Evolutionary conservation across 805 yeast species (phyloP).

Genomic region (Starmerella cellae): DNA sequence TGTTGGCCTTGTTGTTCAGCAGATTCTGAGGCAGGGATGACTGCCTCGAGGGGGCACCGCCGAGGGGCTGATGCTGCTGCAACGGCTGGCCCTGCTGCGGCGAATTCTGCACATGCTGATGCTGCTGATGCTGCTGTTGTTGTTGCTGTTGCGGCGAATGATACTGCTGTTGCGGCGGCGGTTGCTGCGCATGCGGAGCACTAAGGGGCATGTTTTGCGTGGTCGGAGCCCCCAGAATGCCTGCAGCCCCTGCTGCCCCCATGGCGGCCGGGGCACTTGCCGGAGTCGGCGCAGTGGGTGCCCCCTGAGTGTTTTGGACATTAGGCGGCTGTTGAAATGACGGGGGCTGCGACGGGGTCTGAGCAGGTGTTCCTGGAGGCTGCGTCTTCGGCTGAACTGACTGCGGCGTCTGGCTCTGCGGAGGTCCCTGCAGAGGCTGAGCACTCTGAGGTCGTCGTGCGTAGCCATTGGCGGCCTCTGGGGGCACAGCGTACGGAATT

Average conservation of each 20-base stretch:
- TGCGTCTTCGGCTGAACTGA: conserved; percentile 1
- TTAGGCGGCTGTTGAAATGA: neutral
- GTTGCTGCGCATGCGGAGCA: neutral
- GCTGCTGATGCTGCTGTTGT: neutral
- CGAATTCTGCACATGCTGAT: neutral
- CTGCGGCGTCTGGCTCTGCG: neutral
- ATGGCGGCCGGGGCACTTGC: neutral
- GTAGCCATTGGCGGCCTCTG: too few relatives aligned
- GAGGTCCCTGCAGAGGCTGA: neutral
- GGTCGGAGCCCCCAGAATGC: too few relatives aligned
- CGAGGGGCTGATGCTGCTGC: too few relatives aligned
- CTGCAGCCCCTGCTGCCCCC: neutral
- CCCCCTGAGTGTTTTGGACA: conserved; percentile 2
- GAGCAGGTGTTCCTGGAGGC: neutral
- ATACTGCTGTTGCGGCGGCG: neutral
- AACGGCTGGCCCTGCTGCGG: neutral
- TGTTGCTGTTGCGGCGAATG: neutral
- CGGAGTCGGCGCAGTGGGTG: neutral
- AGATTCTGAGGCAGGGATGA: too few relatives aligned
- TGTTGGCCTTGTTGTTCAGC: too few relatives aligned
- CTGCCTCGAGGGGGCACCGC: too few relatives aligned
- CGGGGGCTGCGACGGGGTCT: neutral
- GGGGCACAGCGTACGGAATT: conserved; percentile 22
- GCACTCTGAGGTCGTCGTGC: conserved; percentile 1
- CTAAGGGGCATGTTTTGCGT: neutral